Evolutionary conservation across 2,329 filamentous ascomycete genomes (phyloP).

Genomic region (Stromatinia cepivora): DNA sequence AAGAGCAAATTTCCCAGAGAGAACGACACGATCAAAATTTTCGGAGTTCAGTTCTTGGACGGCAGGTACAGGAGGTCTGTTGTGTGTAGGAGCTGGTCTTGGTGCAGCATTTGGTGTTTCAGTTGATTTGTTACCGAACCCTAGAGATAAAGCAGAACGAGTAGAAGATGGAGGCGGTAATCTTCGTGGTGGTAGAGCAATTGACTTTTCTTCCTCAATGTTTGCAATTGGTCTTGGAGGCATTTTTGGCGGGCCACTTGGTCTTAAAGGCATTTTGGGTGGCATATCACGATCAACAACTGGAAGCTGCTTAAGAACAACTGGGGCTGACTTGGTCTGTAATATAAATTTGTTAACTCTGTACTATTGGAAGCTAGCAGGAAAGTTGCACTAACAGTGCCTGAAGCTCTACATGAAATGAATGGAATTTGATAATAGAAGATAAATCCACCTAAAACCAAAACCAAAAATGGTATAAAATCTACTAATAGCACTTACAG

Average conservation of each 20-base stretch:
- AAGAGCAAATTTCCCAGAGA: slow-evolving; percentile 88
- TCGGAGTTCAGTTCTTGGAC: slow-evolving; percentile 82
- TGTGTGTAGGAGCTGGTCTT: slow-evolving; percentile 26
- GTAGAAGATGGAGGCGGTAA: slow-evolving; percentile 32
- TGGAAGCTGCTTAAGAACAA: slow-evolving; percentile 35
- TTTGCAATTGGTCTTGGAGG: slow-evolving; percentile 46
- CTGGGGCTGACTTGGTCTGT: slow-evolving; percentile 44
- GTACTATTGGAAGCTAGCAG: neutral
- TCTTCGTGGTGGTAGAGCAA: slow-evolving; percentile 30
- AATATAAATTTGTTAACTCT: slow-evolving; percentile 5
- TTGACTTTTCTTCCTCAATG: slow-evolving; percentile 30
- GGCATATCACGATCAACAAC: slow-evolving; percentile 31
- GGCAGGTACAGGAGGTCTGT: slow-evolving; percentile 25
- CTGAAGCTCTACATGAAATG: neutral
- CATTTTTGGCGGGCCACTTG: slow-evolving; percentile 50
- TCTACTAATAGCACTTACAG: slow-evolving; percentile 14
- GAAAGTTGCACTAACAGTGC: neutral
- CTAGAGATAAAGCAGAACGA: slow-evolving; percentile 33
- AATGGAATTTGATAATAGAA: neutral
- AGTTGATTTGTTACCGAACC: slow-evolving; percentile 33
- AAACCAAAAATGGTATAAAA: neutral
- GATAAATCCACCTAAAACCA: neutral
- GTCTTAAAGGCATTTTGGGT: slow-evolving; percentile 38
- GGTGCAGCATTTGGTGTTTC: slow-evolving; percentile 32
- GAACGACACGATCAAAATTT: slow-evolving; percentile 87